Evolutionary conservation across 495 filamentous ascomycete genomes (phyloP).

Genomic region (Podospora comata): DNA sequence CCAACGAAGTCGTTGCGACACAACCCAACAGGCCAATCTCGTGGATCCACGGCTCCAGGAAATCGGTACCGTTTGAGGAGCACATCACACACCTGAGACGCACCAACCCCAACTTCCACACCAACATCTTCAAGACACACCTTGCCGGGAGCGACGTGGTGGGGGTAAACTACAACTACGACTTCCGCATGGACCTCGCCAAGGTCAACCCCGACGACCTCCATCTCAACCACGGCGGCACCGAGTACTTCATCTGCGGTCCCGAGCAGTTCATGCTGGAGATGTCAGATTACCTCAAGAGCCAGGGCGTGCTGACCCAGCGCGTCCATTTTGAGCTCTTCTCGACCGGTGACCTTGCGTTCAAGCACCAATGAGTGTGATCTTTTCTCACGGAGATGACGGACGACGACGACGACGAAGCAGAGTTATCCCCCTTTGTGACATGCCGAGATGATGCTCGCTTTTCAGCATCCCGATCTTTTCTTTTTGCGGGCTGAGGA

Average conservation of each 20-base stretch:
- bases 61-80: conserved; percentile 48
- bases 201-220: conserved; percentile 50
- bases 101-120: conserved; percentile 34
- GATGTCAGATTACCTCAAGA: conserved; percentile 48
- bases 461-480: neutral
- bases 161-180: conserved; percentile 55
- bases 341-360: conserved; percentile 54
- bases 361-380: conserved; percentile 16
- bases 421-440: neutral
- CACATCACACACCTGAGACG: conserved; percentile 47
- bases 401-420: neutral
- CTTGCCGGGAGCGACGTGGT: conserved; percentile 45
- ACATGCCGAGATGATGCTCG: neutral
- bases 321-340: conserved; percentile 66
- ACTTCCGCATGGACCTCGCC: conserved; percentile 54
- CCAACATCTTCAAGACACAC: conserved; percentile 42
- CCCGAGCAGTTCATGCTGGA: conserved; percentile 65
- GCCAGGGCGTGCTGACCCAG: conserved; percentile 49
- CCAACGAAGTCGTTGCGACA: conserved; percentile 54
- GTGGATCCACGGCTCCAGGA: conserved; percentile 61
- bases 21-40: conserved; percentile 49
- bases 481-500: neutral
- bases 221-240: conserved; percentile 49
- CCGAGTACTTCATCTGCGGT: conserved; percentile 70
- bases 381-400: neutral